Base-by-base conservation (phyloP, 768 basidiomycete species). In the Kwoniella bestiolae region DNA sequence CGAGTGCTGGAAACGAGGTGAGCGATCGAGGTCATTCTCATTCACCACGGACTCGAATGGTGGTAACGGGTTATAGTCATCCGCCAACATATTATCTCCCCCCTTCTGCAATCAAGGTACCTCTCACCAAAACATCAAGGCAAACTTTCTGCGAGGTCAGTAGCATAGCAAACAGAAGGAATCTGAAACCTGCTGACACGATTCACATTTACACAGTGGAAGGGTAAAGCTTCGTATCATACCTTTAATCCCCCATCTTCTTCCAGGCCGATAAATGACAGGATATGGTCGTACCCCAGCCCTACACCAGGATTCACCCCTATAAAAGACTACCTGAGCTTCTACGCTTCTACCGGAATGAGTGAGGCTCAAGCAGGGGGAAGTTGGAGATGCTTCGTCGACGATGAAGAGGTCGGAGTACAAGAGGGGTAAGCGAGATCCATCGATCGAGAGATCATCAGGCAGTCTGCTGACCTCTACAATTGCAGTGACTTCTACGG, bases 11-110 rank as follows among this genome's bases (percentile, higher is more conserved):
- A 80, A 44, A 80, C 78, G 21, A 74, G 69, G 76, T 78, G 55
- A 46, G 71, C 31, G 12, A 21, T 31, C 18, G 7, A 21, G n/a
- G 34, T 52, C 25, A 7, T 26, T 26, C 50, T 60, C 7, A 9
- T 31, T 31, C 8, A 34, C 32, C 38, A 46, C 18, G 3, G 23
- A 45, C n/a, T 41, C n/a, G n/a, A n/a, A n/a, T n/a, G n/a, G n/a
- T n/a, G n/a, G n/a, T n/a, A n/a, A n/a, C n/a, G 9, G 34, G 5
- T 29, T 11, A 31, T 50, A 78, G 77, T n/a, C 78, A 80, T 63
- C 79, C 79, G 14, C 79, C 79, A 1, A 80, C 79, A 0, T 80
- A 80, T 50, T 80, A 80, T 63, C 60, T 80, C 1, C 78, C 79
- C 5, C 73, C 73, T 11, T 45, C 53, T 1, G 16, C 56, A 2